These are phyloP conservation scores for Carex littledalei DNA, from an alignment of 176 grass and related monocot species.

Conservation along the genomic window DNA sequence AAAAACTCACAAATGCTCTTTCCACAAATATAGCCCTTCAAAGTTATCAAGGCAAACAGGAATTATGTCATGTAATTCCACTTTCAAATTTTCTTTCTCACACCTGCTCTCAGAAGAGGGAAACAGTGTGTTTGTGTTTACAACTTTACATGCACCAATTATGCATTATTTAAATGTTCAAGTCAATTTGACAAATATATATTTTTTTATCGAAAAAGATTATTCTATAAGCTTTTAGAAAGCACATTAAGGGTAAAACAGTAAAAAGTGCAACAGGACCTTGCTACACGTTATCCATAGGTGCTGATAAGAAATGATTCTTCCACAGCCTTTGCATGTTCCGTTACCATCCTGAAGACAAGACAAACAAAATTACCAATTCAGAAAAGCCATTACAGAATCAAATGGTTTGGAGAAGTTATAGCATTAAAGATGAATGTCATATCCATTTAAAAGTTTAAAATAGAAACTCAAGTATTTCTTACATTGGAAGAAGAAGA, in stretches of 20 bases:
- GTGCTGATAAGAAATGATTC: neutral
- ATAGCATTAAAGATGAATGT: neutral
- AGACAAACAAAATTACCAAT: neutral
- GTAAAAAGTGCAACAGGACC: neutral
- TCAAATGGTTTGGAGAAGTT: neutral
- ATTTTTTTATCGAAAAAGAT: neutral
- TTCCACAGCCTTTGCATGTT: neutral
- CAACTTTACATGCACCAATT: neutral
- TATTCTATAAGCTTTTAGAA: neutral
- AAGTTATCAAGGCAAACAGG: constrained; percentile 54
- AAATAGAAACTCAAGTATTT: neutral
- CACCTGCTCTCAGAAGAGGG: constrained; percentile 32
- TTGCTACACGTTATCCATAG: neutral
- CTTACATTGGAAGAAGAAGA: constrained; percentile 7
- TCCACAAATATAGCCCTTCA: constrained; percentile 59
- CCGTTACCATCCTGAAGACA: neutral
- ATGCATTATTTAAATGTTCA: neutral
- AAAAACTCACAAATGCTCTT: no score
- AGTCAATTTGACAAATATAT: neutral
- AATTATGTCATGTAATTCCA: constrained; percentile 40
- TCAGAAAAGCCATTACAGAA: neutral
- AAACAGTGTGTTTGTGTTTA: no score
- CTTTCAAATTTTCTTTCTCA: constrained; percentile 36
- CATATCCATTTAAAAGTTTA: neutral
- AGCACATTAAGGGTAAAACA: neutral